Evolutionary conservation across 1,139 yeast species (phyloP).

Genomic region (Lodderomyces beijingensis): DNA sequence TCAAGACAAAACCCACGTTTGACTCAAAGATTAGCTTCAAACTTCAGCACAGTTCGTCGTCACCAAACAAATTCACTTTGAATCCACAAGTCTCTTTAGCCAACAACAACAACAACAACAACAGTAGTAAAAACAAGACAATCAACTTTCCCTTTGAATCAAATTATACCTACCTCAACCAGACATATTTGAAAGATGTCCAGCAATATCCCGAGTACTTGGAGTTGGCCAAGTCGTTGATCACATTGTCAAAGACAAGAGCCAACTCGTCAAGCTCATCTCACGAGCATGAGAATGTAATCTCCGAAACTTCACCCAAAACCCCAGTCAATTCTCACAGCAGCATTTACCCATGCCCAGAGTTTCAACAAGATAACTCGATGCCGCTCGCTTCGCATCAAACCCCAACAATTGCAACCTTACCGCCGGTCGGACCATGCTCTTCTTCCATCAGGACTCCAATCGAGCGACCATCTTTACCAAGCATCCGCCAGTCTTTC

Average conservation of each 20-base stretch:
- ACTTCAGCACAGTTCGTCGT: constrained; percentile 23
- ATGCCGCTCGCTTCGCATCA: too few relatives aligned
- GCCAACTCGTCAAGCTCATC: constrained; percentile 4
- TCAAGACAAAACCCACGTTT: constrained; percentile 33
- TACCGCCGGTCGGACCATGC: too few relatives aligned
- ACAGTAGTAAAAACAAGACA: constrained; percentile 20
- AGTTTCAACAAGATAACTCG: too few relatives aligned
- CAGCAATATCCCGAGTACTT: constrained; percentile 46
- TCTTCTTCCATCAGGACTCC: too few relatives aligned
- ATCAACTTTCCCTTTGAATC: constrained; percentile 54
- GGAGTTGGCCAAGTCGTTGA: constrained; percentile 43
- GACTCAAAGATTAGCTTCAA: constrained; percentile 39
- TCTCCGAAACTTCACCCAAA: neutral
- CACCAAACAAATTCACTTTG: constrained; percentile 9
- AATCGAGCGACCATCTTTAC: too few relatives aligned
- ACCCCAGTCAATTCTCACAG: constrained; percentile 3
- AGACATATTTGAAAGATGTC: constrained; percentile 43
- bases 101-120: constrained; percentile 3
- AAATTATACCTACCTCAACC: constrained; percentile 48
- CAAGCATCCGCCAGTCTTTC: too few relatives aligned
- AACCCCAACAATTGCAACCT: too few relatives aligned
- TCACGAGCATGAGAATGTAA: neutral
- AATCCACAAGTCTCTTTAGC: constrained; percentile 19
- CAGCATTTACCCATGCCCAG: constrained; percentile 1
- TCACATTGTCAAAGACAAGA: constrained; percentile 41